Percentiles rank a stretch among this genome's conserved stretches.
phyloP scores from a whole-genome alignment of 345 rosid genomes.

The Acer saccharum region DNA sequence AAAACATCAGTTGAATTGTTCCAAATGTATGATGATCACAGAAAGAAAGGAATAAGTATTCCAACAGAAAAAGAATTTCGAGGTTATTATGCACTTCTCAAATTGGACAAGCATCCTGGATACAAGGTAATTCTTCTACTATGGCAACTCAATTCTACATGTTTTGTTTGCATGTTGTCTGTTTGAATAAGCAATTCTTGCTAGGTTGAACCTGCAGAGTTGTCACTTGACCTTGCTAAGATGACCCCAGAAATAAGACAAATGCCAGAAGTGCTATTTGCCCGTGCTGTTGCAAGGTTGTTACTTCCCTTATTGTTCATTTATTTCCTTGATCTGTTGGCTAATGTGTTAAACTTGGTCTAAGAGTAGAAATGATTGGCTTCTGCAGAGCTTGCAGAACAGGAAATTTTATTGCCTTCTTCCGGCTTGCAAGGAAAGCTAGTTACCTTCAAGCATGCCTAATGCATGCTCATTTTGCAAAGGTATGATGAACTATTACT shows the following conservation, averaged over 20 bases:
- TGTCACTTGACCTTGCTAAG: conserved; percentile 96
- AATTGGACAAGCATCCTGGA: conserved; percentile 99
- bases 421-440: conserved; percentile 88
- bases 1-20: conserved; percentile 96
- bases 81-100: conserved; percentile 98
- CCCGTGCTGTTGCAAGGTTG: conserved; percentile 94
- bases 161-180: conserved; percentile 20
- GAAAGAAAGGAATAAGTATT: conserved; percentile 76
- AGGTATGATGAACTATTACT: conserved; percentile 49
- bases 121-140: conserved; percentile 67
- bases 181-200: conserved; percentile 25
- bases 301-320: conserved; percentile 17
- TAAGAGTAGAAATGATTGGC: conserved; percentile 34
- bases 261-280: conserved; percentile 84
- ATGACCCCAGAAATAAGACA: conserved; percentile 97
- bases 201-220: conserved; percentile 99
- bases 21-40: conserved; percentile 97
- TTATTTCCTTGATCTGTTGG: conserved; percentile 5
- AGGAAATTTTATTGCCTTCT: conserved; percentile 83
- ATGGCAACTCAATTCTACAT: conserved; percentile 18
- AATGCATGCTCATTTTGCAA: conserved; percentile 98
- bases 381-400: conserved; percentile 87
- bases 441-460: conserved; percentile 96
- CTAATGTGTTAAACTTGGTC: conserved; percentile 31
- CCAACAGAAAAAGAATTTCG: conserved; percentile 90